phyloP scores from a whole-genome alignment of 75 land plant genomes.

The Picea sitchensis region DNA sequence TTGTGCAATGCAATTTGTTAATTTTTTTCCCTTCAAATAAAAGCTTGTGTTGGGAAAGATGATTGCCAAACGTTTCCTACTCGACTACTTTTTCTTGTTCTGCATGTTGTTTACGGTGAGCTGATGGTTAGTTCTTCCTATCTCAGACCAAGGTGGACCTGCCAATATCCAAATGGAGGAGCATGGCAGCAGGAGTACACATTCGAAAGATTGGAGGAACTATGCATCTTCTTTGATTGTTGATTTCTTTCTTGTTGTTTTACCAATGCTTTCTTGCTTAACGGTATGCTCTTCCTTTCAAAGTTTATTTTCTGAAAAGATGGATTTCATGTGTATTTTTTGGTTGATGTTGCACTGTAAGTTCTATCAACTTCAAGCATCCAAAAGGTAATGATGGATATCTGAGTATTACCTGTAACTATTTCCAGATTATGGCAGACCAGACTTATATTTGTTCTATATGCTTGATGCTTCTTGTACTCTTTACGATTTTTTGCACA shows the following conservation, averaged over 20 bases:
- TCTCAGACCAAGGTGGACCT: not conserved
- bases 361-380: not conserved
- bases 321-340: not conserved
- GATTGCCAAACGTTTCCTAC: not conserved
- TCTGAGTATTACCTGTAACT: not conserved
- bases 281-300: constrained; percentile 37
- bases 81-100: not conserved
- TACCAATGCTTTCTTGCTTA: constrained; percentile 36
- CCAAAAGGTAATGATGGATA: not conserved
- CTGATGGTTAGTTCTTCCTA: not conserved
- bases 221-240: constrained; percentile 15
- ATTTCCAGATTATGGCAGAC: constrained; percentile 53
- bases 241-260: constrained; percentile 37
- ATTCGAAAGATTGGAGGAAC: constrained; percentile 16
- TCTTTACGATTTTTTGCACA: constrained; percentile 5
- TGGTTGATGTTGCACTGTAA: not conserved
- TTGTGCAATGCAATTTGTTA: not conserved
- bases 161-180: constrained; percentile 21
- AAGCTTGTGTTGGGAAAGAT: not conserved
- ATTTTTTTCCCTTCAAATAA: not conserved
- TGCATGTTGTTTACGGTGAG: not conserved
- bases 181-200: constrained; percentile 13
- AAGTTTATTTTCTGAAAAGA: not conserved
- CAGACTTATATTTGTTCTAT: constrained; percentile 25
- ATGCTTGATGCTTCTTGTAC: constrained; percentile 21